Conservation (phyloP, 225 moss, liverwort and hornwort genomes). For the Takakia lepidozioides region DNA sequence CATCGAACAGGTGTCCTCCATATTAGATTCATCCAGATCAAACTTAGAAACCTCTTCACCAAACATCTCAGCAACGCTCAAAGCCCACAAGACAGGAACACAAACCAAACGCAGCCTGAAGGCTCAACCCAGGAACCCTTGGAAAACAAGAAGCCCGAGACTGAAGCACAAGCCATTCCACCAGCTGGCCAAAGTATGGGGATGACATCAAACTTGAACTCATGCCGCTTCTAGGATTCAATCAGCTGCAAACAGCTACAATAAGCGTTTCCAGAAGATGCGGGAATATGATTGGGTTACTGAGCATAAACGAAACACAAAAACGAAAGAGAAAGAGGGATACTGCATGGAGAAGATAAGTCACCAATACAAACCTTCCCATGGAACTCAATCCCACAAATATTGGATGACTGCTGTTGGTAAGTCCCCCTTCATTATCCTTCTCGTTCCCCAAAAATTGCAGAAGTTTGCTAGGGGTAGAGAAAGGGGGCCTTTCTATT, state of each 20-base stretch:
- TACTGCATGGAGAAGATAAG: neutral
- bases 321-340: no score
- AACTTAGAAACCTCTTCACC: neutral
- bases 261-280: no score
- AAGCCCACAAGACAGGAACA: neutral
- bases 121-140: no score
- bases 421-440: neutral
- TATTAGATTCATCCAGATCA: neutral
- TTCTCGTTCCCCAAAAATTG: conserved; percentile 29
- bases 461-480: conserved; percentile 20
- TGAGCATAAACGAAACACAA: no score
- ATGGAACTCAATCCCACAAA: conserved; percentile 78
- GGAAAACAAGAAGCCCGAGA: no score
- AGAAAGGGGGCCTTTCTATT: neutral
- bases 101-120: no score
- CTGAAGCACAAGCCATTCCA: no score
- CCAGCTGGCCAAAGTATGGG: no score
- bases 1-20: conserved; percentile 1
- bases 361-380: conserved; percentile 37
- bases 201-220: no score
- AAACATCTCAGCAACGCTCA: neutral
- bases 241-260: no score
- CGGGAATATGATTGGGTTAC: no score
- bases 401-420: conserved; percentile 23
- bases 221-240: no score